A percentile compares a stretch with the other conserved stretches of the same genome.
Conservation (phyloP, 2,329 filamentous ascomycete species). For the Diaporthe caulivora region DNA sequence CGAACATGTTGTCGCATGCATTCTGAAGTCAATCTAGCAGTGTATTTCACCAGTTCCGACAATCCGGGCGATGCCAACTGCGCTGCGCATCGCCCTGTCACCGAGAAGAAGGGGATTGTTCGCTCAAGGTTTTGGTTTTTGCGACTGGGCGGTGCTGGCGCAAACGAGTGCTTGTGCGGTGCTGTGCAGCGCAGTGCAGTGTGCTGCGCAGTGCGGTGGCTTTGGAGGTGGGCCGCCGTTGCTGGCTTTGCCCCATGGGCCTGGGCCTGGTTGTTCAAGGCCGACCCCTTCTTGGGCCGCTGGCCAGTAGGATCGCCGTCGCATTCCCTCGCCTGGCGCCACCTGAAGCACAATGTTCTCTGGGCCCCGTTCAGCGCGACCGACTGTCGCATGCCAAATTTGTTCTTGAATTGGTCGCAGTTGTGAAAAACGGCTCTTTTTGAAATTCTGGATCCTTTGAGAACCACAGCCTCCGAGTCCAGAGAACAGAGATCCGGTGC, state of each 20-base stretch:
- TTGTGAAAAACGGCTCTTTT: not conserved
- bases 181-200: constrained; percentile 10
- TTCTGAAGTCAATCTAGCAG: not conserved
- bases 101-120: constrained; percentile 28
- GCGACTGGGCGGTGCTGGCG: constrained; percentile 32
- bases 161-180: constrained; percentile 16
- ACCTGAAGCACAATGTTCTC: constrained; percentile 45
- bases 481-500: constrained; percentile 3
- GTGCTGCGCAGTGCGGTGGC: not conserved
- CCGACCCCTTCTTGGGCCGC: constrained; percentile 35
- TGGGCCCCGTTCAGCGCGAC: constrained; percentile 28
- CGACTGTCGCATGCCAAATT: not conserved
- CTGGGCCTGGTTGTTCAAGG: constrained; percentile 23
- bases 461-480: not conserved
- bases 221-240: constrained; percentile 21
- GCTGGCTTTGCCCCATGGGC: constrained; percentile 13
- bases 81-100: constrained; percentile 26
- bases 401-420: constrained; percentile 8
- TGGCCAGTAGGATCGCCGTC: constrained; percentile 45
- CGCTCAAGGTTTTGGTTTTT: constrained; percentile 21
- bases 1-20: constrained; percentile 23
- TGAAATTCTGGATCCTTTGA: not conserved
- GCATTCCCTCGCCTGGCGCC: constrained; percentile 38
- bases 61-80: not conserved
- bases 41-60: not conserved